phyloP scores from a whole-genome alignment of 1,139 yeast species.

The Candida anutae region DNA sequence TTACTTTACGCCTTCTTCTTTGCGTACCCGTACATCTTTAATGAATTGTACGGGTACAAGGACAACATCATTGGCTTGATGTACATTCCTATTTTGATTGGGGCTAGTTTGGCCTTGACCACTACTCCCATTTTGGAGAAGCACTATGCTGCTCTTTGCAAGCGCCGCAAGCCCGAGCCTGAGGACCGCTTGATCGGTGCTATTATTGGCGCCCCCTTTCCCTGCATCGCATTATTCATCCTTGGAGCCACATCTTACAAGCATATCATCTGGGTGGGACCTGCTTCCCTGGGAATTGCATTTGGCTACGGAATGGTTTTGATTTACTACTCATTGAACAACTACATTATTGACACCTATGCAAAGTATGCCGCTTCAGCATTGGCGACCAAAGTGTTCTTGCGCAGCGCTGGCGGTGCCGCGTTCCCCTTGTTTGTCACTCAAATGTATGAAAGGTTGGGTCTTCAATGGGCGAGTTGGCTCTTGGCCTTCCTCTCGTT shows the following conservation, averaged over 20 bases:
- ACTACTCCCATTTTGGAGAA: slow-evolving; percentile 70
- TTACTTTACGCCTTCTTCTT: slow-evolving; percentile 86
- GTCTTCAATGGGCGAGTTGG: slow-evolving; percentile 80
- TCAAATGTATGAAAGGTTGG: slow-evolving; percentile 69
- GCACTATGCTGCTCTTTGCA: slow-evolving; percentile 44
- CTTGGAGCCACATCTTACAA: slow-evolving; percentile 82
- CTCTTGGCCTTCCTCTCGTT: slow-evolving; percentile 75
- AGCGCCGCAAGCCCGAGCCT: slow-evolving; percentile 63
- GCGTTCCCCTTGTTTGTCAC: slow-evolving; percentile 87
- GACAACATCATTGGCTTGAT: slow-evolving; percentile 73
- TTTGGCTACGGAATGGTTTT: slow-evolving; percentile 92
- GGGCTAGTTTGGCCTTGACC: slow-evolving; percentile 64
- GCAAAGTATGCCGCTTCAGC: slow-evolving; percentile 88
- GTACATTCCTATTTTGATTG: slow-evolving; percentile 82
- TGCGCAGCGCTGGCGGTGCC: slow-evolving; percentile 84
- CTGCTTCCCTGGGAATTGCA: slow-evolving; percentile 83
- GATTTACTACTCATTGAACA: slow-evolving; percentile 78
- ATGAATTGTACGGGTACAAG: slow-evolving; percentile 54
- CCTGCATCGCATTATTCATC: slow-evolving; percentile 79
- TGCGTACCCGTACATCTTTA: slow-evolving; percentile 75
- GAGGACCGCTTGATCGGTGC: slow-evolving; percentile 87
- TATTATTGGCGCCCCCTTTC: slow-evolving; percentile 84
- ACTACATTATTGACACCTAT: slow-evolving; percentile 83
- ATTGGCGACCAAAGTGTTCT: slow-evolving; percentile 79
- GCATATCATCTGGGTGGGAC: slow-evolving; percentile 87